Base-by-base conservation (phyloP, 2,329 filamentous ascomycete species). In the Penicillium sumatraense region DNA sequence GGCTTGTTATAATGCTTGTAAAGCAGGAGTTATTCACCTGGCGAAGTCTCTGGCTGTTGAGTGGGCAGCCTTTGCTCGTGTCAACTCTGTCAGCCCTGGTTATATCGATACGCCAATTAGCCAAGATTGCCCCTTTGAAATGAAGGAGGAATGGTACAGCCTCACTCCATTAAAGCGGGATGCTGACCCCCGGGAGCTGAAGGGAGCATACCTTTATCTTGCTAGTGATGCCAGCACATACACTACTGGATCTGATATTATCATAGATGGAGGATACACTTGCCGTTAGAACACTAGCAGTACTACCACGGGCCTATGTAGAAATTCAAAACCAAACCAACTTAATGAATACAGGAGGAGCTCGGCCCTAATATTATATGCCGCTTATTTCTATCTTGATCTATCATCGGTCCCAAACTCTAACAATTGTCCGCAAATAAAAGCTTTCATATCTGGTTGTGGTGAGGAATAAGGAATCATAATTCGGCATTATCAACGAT, bases 161-260 rank as follows among this genome's bases (percentile, higher is more conserved):
- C 90, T 87, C 80, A 90, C 86, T 27, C 88, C 88, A 2, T 86
- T 91, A 83, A 87, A 83, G 27, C 58, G 89, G 61, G 86, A 90
- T 67, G 89, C 86, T 7, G 80, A 87, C 63, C 78, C 83, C 3
- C 81, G 82, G 53, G 89, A 93, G 78, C 80, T 93, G 65, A 91
- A 92, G 78, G 90, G 89, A 6, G 86, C 86, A 10, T 93, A 89
- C 72, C 73, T 93, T 44, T 93, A 90, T 74, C 79, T 93, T 52
- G 87, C 88, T 21, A 89, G 85, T 18, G 89, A 93, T 71, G 89
- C 89, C 5, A 83, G 86, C 16, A 89, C 86, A 36, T 93, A 89
- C 74, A 90, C 87, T n/a, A 93, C 89, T 4, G 89, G 84, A 0
- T 78, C 81, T 9, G 86, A 90, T 70, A 79, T 92, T 57, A 75